Evolutionary conservation across 306 rosid species (phyloP).

Genomic region (Fragaria nilgerrensis): DNA sequence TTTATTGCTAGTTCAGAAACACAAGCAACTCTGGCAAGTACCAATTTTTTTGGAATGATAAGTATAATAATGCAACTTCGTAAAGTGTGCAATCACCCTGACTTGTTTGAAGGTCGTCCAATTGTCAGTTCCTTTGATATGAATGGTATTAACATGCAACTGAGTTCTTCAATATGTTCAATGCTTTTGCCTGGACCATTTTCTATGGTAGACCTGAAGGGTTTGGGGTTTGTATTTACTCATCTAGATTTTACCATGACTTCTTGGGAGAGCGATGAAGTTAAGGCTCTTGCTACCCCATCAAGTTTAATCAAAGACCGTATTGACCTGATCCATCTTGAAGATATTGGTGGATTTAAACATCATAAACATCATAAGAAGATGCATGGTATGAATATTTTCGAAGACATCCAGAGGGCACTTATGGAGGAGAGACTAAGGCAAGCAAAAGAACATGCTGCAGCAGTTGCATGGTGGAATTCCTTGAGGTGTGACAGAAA

Average conservation of each 20-base stretch:
- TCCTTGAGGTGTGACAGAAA: constrained; percentile 75
- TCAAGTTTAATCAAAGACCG: constrained; percentile 61
- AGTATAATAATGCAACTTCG: constrained; percentile 97
- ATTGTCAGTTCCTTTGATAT: constrained; percentile 94
- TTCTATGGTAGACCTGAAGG: constrained; percentile 68
- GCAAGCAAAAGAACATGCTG: constrained; percentile 68
- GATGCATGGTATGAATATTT: constrained; percentile 71
- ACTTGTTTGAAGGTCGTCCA: constrained; percentile 98
- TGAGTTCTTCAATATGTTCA: constrained; percentile 83
- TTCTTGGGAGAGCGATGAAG: constrained; percentile 93
- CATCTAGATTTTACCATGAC: constrained; percentile 82
- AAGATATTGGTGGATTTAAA: constrained; percentile 51
- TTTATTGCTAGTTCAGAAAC: constrained; percentile 96
- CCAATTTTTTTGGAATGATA: constrained; percentile 97
- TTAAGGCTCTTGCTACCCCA: constrained; percentile 75
- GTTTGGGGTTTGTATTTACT: constrained; percentile 78
- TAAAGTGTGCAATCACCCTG: constrained; percentile 98
- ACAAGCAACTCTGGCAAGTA: constrained; percentile 91
- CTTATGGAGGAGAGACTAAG: constrained; percentile 84
- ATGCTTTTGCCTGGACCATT: constrained; percentile 54
- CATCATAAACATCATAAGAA: constrained; percentile 47
- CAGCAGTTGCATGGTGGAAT: constrained; percentile 97
- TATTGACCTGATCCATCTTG: constrained; percentile 41
- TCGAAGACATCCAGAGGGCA: constrained; percentile 78
- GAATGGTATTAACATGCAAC: constrained; percentile 64